phyloP scores from a whole-genome alignment of 805 yeast species.

The Zygoascus flipseniorum region DNA sequence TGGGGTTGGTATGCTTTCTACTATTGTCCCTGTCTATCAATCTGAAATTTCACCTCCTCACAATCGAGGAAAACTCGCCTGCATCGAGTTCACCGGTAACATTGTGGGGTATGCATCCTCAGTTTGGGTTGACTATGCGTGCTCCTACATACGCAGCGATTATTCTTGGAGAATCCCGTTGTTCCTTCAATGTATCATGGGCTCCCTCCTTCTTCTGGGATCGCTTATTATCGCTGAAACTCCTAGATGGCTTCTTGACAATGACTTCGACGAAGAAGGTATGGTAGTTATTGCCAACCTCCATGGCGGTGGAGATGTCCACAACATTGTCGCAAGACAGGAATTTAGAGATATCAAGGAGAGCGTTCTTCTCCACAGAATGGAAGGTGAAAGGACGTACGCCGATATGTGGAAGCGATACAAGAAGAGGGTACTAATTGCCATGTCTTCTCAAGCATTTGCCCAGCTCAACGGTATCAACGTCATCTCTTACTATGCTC shows the following conservation, averaged over 20 bases:
- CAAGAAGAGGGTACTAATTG: slow-evolving; percentile 70
- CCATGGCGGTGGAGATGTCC: slow-evolving; percentile 69
- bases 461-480: slow-evolving; percentile 93
- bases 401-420: slow-evolving; percentile 68
- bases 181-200: slow-evolving; percentile 67
- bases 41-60: slow-evolving; percentile 84
- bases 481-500: slow-evolving; percentile 88
- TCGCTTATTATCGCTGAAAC: slow-evolving; percentile 76
- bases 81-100: slow-evolving; percentile 84
- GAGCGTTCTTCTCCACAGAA: slow-evolving; percentile 60
- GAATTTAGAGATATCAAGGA: slow-evolving; percentile 81
- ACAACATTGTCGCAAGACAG: slow-evolving; percentile 54
- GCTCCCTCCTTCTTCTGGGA: slow-evolving; percentile 58
- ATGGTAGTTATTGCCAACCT: slow-evolving; percentile 76
- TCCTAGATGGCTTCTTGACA: slow-evolving; percentile 84
- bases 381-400: slow-evolving; percentile 75
- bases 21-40: slow-evolving; percentile 82
- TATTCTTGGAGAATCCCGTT: slow-evolving; percentile 75
- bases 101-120: slow-evolving; percentile 72
- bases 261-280: slow-evolving; percentile 73
- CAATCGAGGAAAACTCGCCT: slow-evolving; percentile 75
- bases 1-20: slow-evolving; percentile 80
- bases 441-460: slow-evolving; percentile 84
- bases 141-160: slow-evolving; percentile 54
- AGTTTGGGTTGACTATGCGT: slow-evolving; percentile 80